Conservation (phyloP, 169 alveolate species). For the Plasmodium blacklocki region DNA sequence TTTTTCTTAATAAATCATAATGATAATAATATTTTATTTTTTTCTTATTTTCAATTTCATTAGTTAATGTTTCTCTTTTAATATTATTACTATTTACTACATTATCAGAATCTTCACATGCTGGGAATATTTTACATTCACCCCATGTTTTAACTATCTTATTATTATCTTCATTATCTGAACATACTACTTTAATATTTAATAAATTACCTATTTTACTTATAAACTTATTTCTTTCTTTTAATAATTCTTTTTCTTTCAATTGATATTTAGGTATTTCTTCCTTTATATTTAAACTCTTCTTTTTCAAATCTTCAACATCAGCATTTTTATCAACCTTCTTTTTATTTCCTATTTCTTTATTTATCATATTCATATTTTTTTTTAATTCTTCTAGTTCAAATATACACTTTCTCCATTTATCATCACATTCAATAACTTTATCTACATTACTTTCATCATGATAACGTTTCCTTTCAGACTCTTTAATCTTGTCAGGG, state of each 20-base stretch:
- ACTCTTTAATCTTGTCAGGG: conserved; percentile 76
- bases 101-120: conserved; percentile 78
- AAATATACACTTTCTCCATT: conserved; percentile 88
- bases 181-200: conserved; percentile 92
- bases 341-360: conserved; percentile 78
- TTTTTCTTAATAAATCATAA: conserved; percentile 92
- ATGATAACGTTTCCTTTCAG: conserved; percentile 83
- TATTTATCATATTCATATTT: conserved; percentile 77
- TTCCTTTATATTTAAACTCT: conserved; percentile 80
- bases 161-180: conserved; percentile 96
- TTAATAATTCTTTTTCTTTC: conserved; percentile 79
- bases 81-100: background rate
- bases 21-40: conserved; percentile 84
- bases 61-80: conserved; percentile 11
- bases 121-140: conserved; percentile 79
- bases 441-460: conserved; percentile 81
- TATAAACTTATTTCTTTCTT: conserved; percentile 82
- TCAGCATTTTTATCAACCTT: conserved; percentile 77
- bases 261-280: conserved; percentile 83
- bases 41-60: background rate
- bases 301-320: conserved; percentile 80
- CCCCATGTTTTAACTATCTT: conserved; percentile 94
- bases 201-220: conserved; percentile 94
- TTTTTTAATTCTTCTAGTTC: conserved; percentile 86
- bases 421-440: conserved; percentile 86